phyloP scores from a whole-genome alignment of 345 rosid genomes.

The Camelina sativa region DNA sequence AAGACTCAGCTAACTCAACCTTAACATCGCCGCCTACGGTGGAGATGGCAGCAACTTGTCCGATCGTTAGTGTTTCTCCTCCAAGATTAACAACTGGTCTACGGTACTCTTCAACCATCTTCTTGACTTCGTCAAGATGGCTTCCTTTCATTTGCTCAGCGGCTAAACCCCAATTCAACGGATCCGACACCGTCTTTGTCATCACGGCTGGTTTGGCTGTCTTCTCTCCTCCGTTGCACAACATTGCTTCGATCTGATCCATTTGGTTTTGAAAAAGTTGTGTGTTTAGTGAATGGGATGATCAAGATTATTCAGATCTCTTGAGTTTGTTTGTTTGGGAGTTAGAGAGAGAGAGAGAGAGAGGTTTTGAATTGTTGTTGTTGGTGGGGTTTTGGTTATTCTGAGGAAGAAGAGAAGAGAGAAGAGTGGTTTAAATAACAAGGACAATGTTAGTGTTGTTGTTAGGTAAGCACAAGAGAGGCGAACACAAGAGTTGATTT shows the following conservation, averaged over 20 bases:
- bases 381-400: neutral
- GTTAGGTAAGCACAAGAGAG: constrained; percentile 42
- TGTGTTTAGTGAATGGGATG: neutral
- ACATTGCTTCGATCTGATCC: constrained; percentile 41
- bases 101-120: constrained; percentile 70
- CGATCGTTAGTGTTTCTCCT: constrained; percentile 74
- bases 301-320: constrained; percentile 13
- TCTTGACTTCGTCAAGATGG: constrained; percentile 78
- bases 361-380: constrained; percentile 28
- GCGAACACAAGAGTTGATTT: constrained; percentile 20
- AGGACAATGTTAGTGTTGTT: constrained; percentile 22
- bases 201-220: neutral
- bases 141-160: constrained; percentile 86
- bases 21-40: constrained; percentile 35
- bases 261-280: constrained; percentile 5
- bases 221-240: constrained; percentile 33
- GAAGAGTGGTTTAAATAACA: constrained; percentile 40
- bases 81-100: constrained; percentile 66
- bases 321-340: constrained; percentile 20
- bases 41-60: constrained; percentile 74
- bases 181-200: constrained; percentile 48
- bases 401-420: constrained; percentile 44
- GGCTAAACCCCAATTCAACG: constrained; percentile 69
- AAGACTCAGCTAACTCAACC: constrained; percentile 59
- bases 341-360: neutral